Conservation (phyloP, 495 filamentous ascomycete genomes). For the Neurospora africana region DNA sequence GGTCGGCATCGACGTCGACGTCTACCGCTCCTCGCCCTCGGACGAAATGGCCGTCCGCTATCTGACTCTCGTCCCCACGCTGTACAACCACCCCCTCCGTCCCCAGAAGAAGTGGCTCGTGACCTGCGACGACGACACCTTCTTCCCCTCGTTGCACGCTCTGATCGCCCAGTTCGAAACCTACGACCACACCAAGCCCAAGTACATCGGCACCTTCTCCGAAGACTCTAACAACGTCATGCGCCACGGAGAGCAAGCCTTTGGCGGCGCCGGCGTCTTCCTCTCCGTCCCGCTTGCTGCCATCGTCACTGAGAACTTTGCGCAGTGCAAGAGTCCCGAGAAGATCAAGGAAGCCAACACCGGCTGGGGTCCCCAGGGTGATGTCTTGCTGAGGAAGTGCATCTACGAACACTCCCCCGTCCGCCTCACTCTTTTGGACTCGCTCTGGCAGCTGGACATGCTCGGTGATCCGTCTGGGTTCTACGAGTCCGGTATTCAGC, state of each 20-base stretch:
- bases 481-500: constrained; percentile 56
- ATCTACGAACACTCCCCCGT: constrained; percentile 54
- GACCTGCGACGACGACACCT: constrained; percentile 66
- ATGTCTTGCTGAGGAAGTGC: constrained; percentile 57
- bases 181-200: constrained; percentile 46
- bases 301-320: constrained; percentile 47
- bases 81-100: constrained; percentile 40
- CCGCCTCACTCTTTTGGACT: constrained; percentile 48
- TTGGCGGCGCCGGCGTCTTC: constrained; percentile 65
- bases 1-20: constrained; percentile 52
- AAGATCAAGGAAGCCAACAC: constrained; percentile 43
- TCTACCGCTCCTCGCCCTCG: constrained; percentile 47
- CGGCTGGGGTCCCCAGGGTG: constrained; percentile 47
- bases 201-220: constrained; percentile 59
- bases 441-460: constrained; percentile 58
- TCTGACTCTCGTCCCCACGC: constrained; percentile 43
- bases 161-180: constrained; percentile 38
- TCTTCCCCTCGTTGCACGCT: constrained; percentile 55
- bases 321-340: constrained; percentile 39
- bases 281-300: constrained; percentile 53
- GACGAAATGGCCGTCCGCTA: constrained; percentile 51
- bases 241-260: constrained; percentile 58
- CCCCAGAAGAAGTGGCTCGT: constrained; percentile 52
- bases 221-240: constrained; percentile 60
- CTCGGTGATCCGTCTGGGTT: constrained; percentile 55